Conservation (phyloP, 1,139 yeast genomes). For the Blastobotrys illinoisensis region DNA sequence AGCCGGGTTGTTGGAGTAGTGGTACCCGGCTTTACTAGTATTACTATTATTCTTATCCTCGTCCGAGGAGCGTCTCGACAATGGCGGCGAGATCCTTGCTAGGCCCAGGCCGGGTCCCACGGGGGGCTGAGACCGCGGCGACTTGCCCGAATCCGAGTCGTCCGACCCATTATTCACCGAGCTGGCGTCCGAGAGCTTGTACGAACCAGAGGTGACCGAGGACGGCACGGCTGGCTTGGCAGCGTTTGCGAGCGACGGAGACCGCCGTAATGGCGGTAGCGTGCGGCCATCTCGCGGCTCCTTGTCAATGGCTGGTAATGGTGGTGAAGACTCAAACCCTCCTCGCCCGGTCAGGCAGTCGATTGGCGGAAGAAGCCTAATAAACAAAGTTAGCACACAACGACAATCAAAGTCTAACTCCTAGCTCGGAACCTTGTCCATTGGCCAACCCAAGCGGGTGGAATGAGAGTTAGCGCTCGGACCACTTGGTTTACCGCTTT, state of each 20-base stretch:
- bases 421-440: neutral
- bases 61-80: neutral
- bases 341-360: neutral
- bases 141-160: neutral
- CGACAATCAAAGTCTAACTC: neutral
- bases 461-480: neutral
- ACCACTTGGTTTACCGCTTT: neutral
- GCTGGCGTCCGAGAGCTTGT: neutral
- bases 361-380: neutral
- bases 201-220: neutral
- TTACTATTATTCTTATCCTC: neutral
- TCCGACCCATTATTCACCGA: neutral
- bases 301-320: neutral
- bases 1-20: neutral
- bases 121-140: neutral
- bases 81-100: neutral
- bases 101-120: neutral
- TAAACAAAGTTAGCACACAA: neutral
- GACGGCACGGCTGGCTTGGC: neutral
- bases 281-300: neutral
- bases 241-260: neutral
- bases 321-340: neutral
- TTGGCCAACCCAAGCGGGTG: too few species aligned
- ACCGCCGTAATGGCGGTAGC: neutral
- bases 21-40: neutral